phyloP scores from a whole-genome alignment of 148 eudicot species.

The Diospyros kaki region DNA sequence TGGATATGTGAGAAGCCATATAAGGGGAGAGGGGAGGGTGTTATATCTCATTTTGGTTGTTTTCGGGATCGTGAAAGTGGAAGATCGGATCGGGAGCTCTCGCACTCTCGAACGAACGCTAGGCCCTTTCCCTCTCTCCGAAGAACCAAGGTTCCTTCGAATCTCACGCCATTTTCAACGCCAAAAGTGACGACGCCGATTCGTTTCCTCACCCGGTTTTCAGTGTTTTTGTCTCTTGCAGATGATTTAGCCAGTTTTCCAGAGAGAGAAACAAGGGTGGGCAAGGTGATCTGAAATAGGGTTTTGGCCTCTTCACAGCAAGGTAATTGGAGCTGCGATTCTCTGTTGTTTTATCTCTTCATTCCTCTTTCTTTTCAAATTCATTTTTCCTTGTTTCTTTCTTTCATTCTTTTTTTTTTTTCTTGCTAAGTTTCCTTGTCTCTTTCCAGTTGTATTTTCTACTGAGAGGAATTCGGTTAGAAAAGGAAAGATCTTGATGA shows the following conservation, averaged over 20 bases:
- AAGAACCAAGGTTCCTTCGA: constrained; percentile 11
- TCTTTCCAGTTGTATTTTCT: neutral
- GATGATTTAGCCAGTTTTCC: constrained; percentile 10
- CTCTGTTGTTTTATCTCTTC: neutral
- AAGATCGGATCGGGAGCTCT: constrained; percentile 58
- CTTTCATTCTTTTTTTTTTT: neutral
- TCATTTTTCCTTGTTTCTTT: neutral
- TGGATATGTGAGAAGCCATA: neutral
- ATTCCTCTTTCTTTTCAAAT: neutral
- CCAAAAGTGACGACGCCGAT: neutral
- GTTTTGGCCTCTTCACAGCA: neutral
- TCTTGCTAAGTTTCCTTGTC: neutral
- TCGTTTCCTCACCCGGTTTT: constrained; percentile 4
- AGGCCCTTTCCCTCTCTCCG: constrained; percentile 1
- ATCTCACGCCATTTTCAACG: constrained; percentile 7
- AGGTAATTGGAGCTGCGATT: constrained; percentile 11
- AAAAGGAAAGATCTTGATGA: constrained; percentile 13
- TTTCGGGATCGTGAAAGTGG: constrained; percentile 40
- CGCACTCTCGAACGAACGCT: constrained; percentile 18
- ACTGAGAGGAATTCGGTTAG: constrained; percentile 7
- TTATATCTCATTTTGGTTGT: neutral
- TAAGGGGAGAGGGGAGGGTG: too few species aligned
- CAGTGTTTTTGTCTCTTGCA: constrained; percentile 18
- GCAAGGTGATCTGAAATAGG: neutral
- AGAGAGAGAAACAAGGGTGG: neutral